phyloP scores from a whole-genome alignment of 176 grass and related monocot genomes.

The Cymbopogon citratus region DNA sequence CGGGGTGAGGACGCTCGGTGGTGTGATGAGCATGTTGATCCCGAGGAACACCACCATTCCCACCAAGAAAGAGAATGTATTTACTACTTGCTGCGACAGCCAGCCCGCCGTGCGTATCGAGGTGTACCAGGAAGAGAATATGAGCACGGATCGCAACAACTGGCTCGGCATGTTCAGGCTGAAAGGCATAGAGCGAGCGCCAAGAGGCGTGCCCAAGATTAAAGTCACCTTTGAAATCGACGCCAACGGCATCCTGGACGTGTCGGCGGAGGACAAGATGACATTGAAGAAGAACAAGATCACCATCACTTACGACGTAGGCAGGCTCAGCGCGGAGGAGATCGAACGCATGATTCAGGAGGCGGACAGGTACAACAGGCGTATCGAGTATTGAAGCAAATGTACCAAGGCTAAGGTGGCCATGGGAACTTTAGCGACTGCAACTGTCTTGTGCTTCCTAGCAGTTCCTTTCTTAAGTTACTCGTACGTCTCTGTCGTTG shows the following conservation, averaged over 20 bases:
- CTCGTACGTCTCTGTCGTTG: too few species aligned
- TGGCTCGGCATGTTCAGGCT: conserved; percentile 37
- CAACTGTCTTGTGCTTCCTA: too few species aligned
- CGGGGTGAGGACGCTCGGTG: too few species aligned
- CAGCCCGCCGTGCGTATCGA: not conserved
- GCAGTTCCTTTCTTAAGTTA: too few species aligned
- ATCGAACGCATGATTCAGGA: conserved; percentile 39
- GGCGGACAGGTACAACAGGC: not conserved
- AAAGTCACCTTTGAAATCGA: conserved; percentile 45
- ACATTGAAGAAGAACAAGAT: conserved; percentile 36
- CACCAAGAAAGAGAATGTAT: conserved; percentile 8
- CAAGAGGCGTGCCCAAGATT: conserved; percentile 18
- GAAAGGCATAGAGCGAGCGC: conserved; percentile 25
- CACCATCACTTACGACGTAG: conserved; percentile 33
- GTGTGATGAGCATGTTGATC: conserved; percentile 30
- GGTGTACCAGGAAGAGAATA: conserved; percentile 51
- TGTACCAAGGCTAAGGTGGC: too few species aligned
- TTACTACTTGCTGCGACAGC: conserved; percentile 22
- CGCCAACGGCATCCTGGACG: conserved; percentile 20
- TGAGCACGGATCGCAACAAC: conserved; percentile 26
- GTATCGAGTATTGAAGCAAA: too few species aligned
- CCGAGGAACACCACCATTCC: conserved; percentile 48
- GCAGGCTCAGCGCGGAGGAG: conserved; percentile 42
- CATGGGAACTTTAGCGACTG: too few species aligned
- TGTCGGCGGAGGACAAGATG: conserved; percentile 39